These are phyloP conservation scores for Suhomyces canberraensis DNA, from an alignment of 805 yeast genomes.

Conservation along the genomic window DNA sequence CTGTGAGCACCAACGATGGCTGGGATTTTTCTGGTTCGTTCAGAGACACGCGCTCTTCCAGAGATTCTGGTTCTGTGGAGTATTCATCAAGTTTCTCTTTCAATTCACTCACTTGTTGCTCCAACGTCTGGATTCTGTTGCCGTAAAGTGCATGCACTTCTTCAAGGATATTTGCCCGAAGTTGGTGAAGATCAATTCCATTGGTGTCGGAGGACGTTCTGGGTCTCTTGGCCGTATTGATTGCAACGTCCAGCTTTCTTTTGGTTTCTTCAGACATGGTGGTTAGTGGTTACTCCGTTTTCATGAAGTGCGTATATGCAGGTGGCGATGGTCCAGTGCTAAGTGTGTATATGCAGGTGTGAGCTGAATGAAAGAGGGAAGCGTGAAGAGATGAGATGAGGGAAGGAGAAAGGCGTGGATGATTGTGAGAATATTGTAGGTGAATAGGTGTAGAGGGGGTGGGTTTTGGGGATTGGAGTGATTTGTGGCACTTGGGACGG, in stretches of 20 bases:
- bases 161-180: neutral
- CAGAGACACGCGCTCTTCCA: neutral
- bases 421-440: too few relatives aligned
- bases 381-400: too few relatives aligned
- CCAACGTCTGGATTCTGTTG: conserved; percentile 1
- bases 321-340: too few relatives aligned
- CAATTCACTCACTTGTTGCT: conserved; percentile 1
- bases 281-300: too few relatives aligned
- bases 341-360: too few relatives aligned
- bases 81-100: neutral
- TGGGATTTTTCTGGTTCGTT: neutral
- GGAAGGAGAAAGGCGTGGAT: too few relatives aligned
- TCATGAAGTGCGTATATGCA: too few relatives aligned
- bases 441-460: too few relatives aligned
- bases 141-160: neutral
- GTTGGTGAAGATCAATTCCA: neutral
- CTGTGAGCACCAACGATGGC: neutral
- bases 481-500: too few relatives aligned
- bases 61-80: neutral
- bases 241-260: conserved; percentile 20
- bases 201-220: conserved; percentile 1
- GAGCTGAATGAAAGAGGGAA: too few relatives aligned
- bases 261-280: conserved; percentile 12
- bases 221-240: conserved; percentile 3
- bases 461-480: too few relatives aligned